Conservation (phyloP, 441 rosid genomes). For the Arabidopsis lyrata region DNA sequence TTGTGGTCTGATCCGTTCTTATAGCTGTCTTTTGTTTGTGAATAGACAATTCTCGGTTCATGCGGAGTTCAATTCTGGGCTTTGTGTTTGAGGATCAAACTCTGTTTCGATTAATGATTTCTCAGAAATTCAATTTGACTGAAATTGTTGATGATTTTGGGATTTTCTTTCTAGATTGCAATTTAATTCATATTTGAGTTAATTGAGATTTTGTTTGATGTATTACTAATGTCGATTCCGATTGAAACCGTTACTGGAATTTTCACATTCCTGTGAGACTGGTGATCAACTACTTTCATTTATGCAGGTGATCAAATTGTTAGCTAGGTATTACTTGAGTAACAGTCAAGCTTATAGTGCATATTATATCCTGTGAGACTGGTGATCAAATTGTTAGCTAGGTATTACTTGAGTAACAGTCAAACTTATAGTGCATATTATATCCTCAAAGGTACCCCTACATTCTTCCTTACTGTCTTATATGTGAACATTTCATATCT, state of each 20-base stretch:
- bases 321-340: slow-evolving; percentile 66
- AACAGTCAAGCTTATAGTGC: slow-evolving; percentile 60
- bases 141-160: too few species aligned
- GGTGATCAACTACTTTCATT: not conserved
- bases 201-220: too few species aligned
- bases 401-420: slow-evolving; percentile 61
- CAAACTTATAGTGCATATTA: slow-evolving; percentile 60
- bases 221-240: too few species aligned
- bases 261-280: not conserved
- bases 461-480: not conserved
- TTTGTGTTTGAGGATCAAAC: too few species aligned
- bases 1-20: too few species aligned
- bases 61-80: too few species aligned
- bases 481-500: not conserved
- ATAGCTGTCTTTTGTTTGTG: too few species aligned
- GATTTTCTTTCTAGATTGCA: too few species aligned
- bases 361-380: slow-evolving; percentile 49
- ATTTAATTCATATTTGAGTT: too few species aligned
- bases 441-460: slow-evolving; percentile 56
- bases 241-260: not conserved
- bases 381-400: slow-evolving; percentile 53
- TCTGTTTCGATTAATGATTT: too few species aligned
- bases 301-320: slow-evolving; percentile 59
- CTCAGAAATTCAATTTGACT: too few species aligned
- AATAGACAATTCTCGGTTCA: too few species aligned